These are phyloP conservation scores for Puccinia sorghi DNA, from an alignment of 1,284 basidiomycete genomes.

Conservation along the genomic window DNA sequence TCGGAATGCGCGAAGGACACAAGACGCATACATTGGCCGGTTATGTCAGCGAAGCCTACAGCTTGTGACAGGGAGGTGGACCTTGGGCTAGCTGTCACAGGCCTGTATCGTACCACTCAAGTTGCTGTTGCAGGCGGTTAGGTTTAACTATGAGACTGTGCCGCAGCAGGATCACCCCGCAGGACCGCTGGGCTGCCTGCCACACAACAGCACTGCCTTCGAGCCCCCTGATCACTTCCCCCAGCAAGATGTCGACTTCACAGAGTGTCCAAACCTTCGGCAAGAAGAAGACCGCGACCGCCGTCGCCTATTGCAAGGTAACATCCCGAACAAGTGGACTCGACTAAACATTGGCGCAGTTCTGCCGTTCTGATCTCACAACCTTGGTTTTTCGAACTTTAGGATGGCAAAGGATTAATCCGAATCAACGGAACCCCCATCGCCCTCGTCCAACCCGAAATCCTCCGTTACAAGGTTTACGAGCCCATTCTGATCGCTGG, in stretches of 20 bases:
- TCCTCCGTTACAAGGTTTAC: slow-evolving; percentile 97
- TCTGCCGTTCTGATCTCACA: slow-evolving; percentile 13
- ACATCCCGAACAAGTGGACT: not conserved
- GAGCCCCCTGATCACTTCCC: not conserved
- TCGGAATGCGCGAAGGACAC: too few relatives aligned
- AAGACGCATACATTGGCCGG: too few relatives aligned
- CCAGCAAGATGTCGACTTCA: slow-evolving; percentile 46
- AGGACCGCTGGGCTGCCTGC: not conserved
- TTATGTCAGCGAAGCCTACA: not conserved
- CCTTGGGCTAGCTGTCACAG: not conserved
- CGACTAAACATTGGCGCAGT: not conserved
- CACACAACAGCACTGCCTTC: too few relatives aligned
- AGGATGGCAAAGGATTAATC: slow-evolving; percentile 93
- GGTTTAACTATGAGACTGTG: slow-evolving; percentile 26
- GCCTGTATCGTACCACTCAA: not conserved
- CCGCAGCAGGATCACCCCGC: not conserved
- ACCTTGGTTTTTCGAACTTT: slow-evolving; percentile 10
- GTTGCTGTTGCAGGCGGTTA: not conserved
- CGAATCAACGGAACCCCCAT: slow-evolving; percentile 97
- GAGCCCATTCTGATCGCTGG: slow-evolving; percentile 64
- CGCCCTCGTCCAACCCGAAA: slow-evolving; percentile 81
- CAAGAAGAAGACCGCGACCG: slow-evolving; percentile 59
- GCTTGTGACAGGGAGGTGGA: not conserved
- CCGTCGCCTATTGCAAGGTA: slow-evolving; percentile 47
- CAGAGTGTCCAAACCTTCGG: slow-evolving; percentile 59